phyloP scores from a whole-genome alignment of 257 asterid genomes.

The Catharanthus roseus region DNA sequence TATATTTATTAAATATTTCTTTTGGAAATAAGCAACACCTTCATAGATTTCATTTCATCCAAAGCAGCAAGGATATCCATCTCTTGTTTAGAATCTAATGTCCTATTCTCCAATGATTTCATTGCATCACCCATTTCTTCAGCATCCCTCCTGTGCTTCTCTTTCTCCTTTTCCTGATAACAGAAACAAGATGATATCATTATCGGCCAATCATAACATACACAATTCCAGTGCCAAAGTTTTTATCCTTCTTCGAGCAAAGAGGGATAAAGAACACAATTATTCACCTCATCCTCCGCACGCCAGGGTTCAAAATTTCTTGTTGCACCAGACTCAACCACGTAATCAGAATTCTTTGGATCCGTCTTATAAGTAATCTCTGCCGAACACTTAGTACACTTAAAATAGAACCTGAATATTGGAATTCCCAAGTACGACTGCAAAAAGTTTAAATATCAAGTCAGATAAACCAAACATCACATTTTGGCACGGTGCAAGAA shows the following conservation, averaged over 20 bases:
- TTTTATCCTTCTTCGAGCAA: background rate
- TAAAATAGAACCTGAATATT: slow-evolving; percentile 77
- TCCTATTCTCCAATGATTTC: slow-evolving; percentile 89
- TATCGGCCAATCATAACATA: background rate
- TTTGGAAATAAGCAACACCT: slow-evolving; percentile 35
- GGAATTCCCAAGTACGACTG: slow-evolving; percentile 89
- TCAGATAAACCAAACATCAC: background rate
- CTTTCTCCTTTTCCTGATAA: slow-evolving; percentile 52
- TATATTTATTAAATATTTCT: background rate
- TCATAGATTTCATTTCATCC: slow-evolving; percentile 94
- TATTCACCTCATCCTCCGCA: slow-evolving; percentile 64
- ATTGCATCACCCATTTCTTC: slow-evolving; percentile 98
- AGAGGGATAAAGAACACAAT: background rate
- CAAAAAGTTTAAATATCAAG: slow-evolving; percentile 20
- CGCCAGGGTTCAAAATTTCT: slow-evolving; percentile 96
- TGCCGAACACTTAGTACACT: slow-evolving; percentile 83
- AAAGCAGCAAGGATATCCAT: slow-evolving; percentile 89
- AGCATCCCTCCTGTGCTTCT: slow-evolving; percentile 48
- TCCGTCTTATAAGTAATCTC: slow-evolving; percentile 87
- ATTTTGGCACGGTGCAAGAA: background rate
- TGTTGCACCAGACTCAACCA: slow-evolving; percentile 78
- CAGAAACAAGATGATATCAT: no score
- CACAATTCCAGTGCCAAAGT: background rate
- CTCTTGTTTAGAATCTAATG: slow-evolving; percentile 78
- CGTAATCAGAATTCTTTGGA: slow-evolving; percentile 83